phyloP scores from a whole-genome alignment of 2,329 filamentous ascomycete genomes.

The Nemania diffusa region DNA sequence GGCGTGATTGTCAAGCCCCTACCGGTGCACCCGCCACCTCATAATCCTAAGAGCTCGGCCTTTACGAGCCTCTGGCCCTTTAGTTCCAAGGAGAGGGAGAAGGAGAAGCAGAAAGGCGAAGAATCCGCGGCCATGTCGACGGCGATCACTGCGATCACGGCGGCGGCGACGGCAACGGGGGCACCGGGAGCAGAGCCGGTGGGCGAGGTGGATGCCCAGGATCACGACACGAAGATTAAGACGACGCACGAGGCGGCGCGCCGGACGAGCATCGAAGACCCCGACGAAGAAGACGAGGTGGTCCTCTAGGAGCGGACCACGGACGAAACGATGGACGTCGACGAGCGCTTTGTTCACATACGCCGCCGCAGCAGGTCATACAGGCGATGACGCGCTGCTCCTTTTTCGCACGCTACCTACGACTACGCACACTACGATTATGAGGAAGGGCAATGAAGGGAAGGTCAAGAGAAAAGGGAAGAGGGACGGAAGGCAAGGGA shows the following conservation, averaged over 20 bases:
- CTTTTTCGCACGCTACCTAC: neutral
- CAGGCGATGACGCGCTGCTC: conserved; percentile 9
- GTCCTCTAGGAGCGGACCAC: conserved; percentile 48
- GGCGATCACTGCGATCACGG: no score
- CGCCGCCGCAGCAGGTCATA: conserved; percentile 6
- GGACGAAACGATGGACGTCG: conserved; percentile 21
- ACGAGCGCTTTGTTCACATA: conserved; percentile 39
- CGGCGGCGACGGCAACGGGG: conserved; percentile 55
- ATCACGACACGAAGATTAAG: conserved; percentile 57
- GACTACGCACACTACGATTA: conserved; percentile 4
- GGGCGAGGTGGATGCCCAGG: conserved; percentile 48
- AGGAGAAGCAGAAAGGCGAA: conserved; percentile 48
- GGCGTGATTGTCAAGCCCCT: conserved; percentile 64
- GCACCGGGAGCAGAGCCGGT: conserved; percentile 46
- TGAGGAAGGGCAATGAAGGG: neutral
- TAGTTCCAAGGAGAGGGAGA: conserved; percentile 43
- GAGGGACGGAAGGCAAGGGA: neutral
- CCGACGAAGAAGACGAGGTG: conserved; percentile 59
- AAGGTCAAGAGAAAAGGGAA: neutral
- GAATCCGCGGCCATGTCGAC: no score
- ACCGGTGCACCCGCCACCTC: conserved; percentile 61
- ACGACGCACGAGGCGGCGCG: conserved; percentile 63
- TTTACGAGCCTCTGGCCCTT: conserved; percentile 70
- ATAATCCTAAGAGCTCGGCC: conserved; percentile 50
- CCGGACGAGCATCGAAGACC: conserved; percentile 69